A percentile compares a stretch with the other conserved stretches of the same genome.
Evolutionary conservation across 768 basidiomycete species (phyloP).

Genomic region (Boletus pseudo-olivaceus): DNA sequence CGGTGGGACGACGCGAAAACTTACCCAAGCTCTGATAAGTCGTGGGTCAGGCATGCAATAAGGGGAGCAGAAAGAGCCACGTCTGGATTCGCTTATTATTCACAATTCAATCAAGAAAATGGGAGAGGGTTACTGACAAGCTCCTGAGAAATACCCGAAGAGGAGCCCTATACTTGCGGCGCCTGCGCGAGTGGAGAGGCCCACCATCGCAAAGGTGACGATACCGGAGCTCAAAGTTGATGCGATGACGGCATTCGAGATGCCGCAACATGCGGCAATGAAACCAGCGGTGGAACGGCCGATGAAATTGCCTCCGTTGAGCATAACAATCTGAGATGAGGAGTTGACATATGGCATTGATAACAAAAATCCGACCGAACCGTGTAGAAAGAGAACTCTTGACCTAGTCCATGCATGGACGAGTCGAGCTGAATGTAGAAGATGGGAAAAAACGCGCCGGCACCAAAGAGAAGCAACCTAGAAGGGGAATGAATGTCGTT

Average conservation of each 20-base stretch:
- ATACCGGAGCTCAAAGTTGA: slow-evolving; percentile 33
- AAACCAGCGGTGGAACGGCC: slow-evolving; percentile 38
- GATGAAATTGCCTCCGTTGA: slow-evolving; percentile 35
- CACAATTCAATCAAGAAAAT: neutral
- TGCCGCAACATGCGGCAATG: slow-evolving; percentile 39
- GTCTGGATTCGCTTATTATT: slow-evolving; percentile 22
- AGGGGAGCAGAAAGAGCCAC: slow-evolving; percentile 43
- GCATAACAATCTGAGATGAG: slow-evolving; percentile 32
- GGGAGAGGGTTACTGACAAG: slow-evolving; percentile 31
- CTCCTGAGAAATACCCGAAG: slow-evolving; percentile 49
- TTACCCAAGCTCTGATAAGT: slow-evolving; percentile 48
- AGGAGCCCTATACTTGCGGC: slow-evolving; percentile 39
- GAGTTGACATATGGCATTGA: neutral
- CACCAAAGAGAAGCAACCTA: slow-evolving; percentile 19
- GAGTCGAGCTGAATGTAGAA: slow-evolving; percentile 60
- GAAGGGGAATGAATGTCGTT: neutral
- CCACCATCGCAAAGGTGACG: slow-evolving; percentile 43
- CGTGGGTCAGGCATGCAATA: slow-evolving; percentile 39
- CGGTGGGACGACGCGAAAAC: slow-evolving; percentile 14
- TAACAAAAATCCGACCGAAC: slow-evolving; percentile 29
- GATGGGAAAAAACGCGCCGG: slow-evolving; percentile 18
- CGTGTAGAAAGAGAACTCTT: slow-evolving; percentile 52
- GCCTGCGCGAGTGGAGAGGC: slow-evolving; percentile 35
- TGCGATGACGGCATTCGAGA: slow-evolving; percentile 40
- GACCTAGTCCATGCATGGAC: slow-evolving; percentile 42